Percentiles rank a stretch among this genome's conserved stretches.
Evolutionary conservation across 2,329 filamentous ascomycete species (phyloP).

Genomic region (Talaromyces funiculosus): DNA sequence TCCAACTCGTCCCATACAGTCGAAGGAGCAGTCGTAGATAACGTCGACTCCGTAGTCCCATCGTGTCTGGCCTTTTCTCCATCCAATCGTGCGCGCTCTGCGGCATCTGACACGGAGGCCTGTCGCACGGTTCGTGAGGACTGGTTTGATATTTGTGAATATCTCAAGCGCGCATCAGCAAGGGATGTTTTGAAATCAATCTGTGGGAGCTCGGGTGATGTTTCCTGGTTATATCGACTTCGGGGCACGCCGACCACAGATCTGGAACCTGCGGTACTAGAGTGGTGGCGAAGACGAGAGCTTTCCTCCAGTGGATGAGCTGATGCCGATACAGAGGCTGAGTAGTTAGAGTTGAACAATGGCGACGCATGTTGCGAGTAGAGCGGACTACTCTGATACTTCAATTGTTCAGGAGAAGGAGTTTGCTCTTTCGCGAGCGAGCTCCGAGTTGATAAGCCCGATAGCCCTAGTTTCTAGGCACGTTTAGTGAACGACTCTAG

Average conservation of each 20-base stretch:
- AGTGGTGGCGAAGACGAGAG: slow-evolving; percentile 30
- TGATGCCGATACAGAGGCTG: slow-evolving; percentile 30
- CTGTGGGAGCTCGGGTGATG: slow-evolving; percentile 25
- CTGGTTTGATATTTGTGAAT: slow-evolving; percentile 26
- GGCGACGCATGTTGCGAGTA: slow-evolving; percentile 7
- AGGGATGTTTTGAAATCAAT: slow-evolving; percentile 29
- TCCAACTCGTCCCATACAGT: slow-evolving; percentile 98
- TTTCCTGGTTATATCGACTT: slow-evolving; percentile 32
- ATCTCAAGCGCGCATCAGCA: slow-evolving; percentile 30
- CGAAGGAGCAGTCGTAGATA: slow-evolving; percentile 81
- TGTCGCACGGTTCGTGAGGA: slow-evolving; percentile 33
- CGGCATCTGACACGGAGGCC: slow-evolving; percentile 26
- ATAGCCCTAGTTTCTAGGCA: slow-evolving; percentile 14
- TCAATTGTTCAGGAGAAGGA: slow-evolving; percentile 11
- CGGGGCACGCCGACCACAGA: slow-evolving; percentile 33
- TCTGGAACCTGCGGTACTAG: slow-evolving; percentile 28
- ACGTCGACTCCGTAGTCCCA: slow-evolving; percentile 70
- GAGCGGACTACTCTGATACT: slow-evolving; percentile 22
- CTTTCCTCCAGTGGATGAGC: slow-evolving; percentile 37
- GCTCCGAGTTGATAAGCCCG: slow-evolving; percentile 11
- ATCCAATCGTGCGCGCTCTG: slow-evolving; percentile 29
- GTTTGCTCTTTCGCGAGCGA: slow-evolving; percentile 14
- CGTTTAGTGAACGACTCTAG: background rate
- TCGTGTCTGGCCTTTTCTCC: slow-evolving; percentile 44
- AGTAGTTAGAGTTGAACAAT: slow-evolving; percentile 15